Base-by-base conservation (phyloP, 2,329 filamentous ascomycete genomes). In the Calonectria henricotiae region DNA sequence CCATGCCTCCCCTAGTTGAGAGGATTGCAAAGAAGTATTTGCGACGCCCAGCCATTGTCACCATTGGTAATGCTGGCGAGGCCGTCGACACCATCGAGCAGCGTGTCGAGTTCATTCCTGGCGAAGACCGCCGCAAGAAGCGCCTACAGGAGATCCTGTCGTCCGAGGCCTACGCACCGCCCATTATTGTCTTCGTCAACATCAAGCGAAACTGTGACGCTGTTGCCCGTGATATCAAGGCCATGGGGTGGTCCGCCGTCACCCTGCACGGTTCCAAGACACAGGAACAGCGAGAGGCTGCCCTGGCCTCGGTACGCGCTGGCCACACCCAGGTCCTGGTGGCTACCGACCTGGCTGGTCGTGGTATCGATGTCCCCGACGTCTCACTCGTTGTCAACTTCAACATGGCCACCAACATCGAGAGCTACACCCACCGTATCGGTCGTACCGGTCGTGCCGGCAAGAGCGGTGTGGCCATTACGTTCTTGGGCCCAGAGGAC, bases 111-210 rank as follows among this genome's bases (percentile, higher is more conserved):
- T 94, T 98, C 79, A 86, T 98, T 20, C 82, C 91, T 0, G 94
- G 95, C 76, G 96, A 99, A 86, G 96, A 99, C 82, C 96, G 96
- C 82, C 91, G 95, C 79, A 98, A 99, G 91, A 97, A 97, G 84
- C 93, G 96, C 3, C 91, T 99, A n/a, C 89, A 92, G 75, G 94
- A 98, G 78, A 96, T 99, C 71, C 90, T 99, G 44, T 86, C 89
- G 58, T 95, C 93, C 1, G 88, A 91, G 75, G 92, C 95, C 74
- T 98, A 95, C 83, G 87, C 89, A 8, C 90, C 96, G 9, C 96
- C 96, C 17, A 97, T 99, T 82, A 99, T 99, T 77, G 95, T 99
- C 73, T 99, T 99, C 82, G 96, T 99, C 89, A 99, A 99, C 83
- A 98, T 98, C 90, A 98, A 98, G 85, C 93, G 95, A 77, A 98